Evolutionary conservation across 768 basidiomycete genomes (phyloP).

Genomic region (Chiua virens): DNA sequence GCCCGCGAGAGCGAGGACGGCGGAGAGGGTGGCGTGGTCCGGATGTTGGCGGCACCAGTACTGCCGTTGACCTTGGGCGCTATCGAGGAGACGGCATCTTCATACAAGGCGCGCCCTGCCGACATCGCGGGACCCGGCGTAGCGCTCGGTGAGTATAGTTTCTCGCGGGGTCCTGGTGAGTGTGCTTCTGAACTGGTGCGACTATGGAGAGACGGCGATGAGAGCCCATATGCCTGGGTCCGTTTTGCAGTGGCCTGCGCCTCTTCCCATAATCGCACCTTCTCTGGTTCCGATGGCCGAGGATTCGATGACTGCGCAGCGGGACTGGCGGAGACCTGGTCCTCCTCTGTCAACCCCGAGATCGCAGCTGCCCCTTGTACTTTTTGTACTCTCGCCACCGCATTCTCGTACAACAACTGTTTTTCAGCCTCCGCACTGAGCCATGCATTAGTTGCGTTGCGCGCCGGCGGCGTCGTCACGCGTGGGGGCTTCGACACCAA

Average conservation of each 20-base stretch:
- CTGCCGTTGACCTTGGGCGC: conserved; percentile 17
- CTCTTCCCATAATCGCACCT: conserved; percentile 63
- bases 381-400: conserved; percentile 38
- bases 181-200: conserved; percentile 31
- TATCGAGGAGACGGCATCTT: conserved; percentile 45
- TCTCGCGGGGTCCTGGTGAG: conserved; percentile 15
- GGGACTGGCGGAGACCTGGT: conserved; percentile 7
- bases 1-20: conserved; percentile 28
- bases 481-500: conserved; percentile 4
- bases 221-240: conserved; percentile 46
- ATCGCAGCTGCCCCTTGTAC: conserved; percentile 35
- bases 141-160: conserved; percentile 9
- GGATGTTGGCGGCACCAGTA: conserved; percentile 19
- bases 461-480: conserved; percentile 30
- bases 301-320: conserved; percentile 13
- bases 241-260: conserved; percentile 66
- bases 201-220: conserved; percentile 23
- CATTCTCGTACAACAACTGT: conserved; percentile 37
- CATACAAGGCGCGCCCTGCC: conserved; percentile 44
- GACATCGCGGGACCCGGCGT: conserved; percentile 31
- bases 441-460: conserved; percentile 20
- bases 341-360: neutral
- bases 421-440: conserved; percentile 48
- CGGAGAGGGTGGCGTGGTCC: conserved; percentile 30
- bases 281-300: conserved; percentile 77